A percentile compares a stretch with the other conserved stretches of the same genome.
Conservation (phyloP, 257 asterid species). For the Paraleonurus japonicus region DNA sequence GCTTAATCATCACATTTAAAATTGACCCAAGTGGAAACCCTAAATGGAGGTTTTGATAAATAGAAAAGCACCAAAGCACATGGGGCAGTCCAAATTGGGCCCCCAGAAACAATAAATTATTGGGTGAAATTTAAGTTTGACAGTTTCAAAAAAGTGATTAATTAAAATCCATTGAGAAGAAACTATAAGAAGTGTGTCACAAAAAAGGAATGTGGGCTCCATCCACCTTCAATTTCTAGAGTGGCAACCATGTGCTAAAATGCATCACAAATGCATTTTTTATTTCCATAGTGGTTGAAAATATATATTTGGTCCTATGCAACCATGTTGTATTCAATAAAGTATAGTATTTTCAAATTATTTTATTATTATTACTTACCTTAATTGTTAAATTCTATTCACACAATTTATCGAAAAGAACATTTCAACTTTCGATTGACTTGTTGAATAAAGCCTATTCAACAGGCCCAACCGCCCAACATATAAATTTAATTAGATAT, state of each 20-base stretch:
- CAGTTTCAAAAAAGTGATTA: slow-evolving; percentile 32
- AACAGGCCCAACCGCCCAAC: too few relatives aligned
- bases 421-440: not conserved
- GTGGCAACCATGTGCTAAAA: slow-evolving; percentile 39
- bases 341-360: not conserved
- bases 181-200: slow-evolving; percentile 28
- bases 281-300: not conserved
- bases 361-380: not conserved
- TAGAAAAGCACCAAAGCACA: slow-evolving; percentile 35
- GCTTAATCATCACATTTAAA: slow-evolving; percentile 24
- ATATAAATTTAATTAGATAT: too few relatives aligned
- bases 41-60: slow-evolving; percentile 27
- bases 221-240: slow-evolving; percentile 18
- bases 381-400: too few relatives aligned
- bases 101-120: slow-evolving; percentile 27
- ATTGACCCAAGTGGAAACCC: slow-evolving; percentile 26
- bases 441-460: not conserved
- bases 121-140: slow-evolving; percentile 23
- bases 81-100: slow-evolving; percentile 38
- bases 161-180: slow-evolving; percentile 31
- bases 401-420: too few relatives aligned
- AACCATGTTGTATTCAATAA: not conserved
- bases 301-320: not conserved
- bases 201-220: slow-evolving; percentile 34
- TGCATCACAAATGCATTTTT: slow-evolving; percentile 2